phyloP scores from a whole-genome alignment of 108 stramenopile species.

The Aurantiochytrium sp. region DNA sequence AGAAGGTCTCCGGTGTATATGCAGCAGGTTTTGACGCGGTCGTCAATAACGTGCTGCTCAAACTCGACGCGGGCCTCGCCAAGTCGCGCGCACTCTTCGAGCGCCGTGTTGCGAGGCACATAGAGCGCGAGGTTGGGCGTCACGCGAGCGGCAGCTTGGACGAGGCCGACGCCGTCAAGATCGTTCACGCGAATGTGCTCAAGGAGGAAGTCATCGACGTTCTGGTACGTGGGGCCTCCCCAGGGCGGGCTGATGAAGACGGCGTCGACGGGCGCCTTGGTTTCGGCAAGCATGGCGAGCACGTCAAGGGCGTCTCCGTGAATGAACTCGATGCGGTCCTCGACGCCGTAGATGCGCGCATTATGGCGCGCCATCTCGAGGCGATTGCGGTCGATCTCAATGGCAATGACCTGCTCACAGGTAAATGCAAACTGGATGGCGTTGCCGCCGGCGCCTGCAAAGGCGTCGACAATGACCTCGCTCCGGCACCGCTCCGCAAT shows the following conservation, averaged over 20 bases:
- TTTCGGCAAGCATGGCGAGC: background rate
- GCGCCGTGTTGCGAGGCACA: conserved; percentile 37
- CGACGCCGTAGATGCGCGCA: conserved; percentile 79
- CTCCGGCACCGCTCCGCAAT: conserved; percentile 60
- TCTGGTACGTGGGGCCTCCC: conserved; percentile 48
- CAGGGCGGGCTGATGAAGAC: conserved; percentile 55
- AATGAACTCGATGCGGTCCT: conserved; percentile 53
- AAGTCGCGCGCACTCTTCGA: background rate
- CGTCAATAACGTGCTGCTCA: conserved; percentile 7
- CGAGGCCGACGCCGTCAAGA: conserved; percentile 32
- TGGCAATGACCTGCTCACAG: conserved; percentile 71
- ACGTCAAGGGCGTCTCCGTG: conserved; percentile 43
- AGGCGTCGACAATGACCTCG: conserved; percentile 73
- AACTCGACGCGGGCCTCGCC: background rate
- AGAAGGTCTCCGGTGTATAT: background rate
- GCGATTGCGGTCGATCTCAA: conserved; percentile 79
- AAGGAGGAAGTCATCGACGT: conserved; percentile 34
- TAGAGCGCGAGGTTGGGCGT: conserved; percentile 44
- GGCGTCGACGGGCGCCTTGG: conserved; percentile 36
- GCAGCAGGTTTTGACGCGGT: background rate
- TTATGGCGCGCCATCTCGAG: conserved; percentile 83
- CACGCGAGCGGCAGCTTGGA: conserved; percentile 32
- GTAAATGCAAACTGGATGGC: conserved; percentile 75
- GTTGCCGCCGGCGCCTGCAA: conserved; percentile 89
- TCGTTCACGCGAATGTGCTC: conserved; percentile 37